Conservation (phyloP, 2,329 filamentous ascomycete genomes). For the Blastomyces emzantsi region DNA sequence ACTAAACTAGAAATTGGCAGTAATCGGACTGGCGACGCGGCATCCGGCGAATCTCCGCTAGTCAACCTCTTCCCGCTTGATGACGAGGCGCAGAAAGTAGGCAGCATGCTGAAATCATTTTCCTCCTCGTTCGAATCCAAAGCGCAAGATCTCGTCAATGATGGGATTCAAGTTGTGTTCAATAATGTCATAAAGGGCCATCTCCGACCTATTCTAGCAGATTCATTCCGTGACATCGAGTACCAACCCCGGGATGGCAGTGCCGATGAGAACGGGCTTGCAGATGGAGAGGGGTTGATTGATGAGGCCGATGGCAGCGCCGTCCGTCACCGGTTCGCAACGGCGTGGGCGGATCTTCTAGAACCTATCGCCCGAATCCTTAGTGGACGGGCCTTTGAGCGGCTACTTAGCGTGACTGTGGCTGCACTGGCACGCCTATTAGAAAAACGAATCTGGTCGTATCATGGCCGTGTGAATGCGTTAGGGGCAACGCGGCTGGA, state of each 20-base stretch:
- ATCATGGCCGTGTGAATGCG: slow-evolving; percentile 68
- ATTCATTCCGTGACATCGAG: slow-evolving; percentile 86
- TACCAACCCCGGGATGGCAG: slow-evolving; percentile 58
- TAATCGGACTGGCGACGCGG: slow-evolving; percentile 27
- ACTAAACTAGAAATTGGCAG: slow-evolving; percentile 21
- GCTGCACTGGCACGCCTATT: slow-evolving; percentile 66
- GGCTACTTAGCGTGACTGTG: slow-evolving; percentile 65
- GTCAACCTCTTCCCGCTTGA: slow-evolving; percentile 69
- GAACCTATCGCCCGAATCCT: slow-evolving; percentile 76
- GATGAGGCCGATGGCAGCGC: slow-evolving; percentile 47
- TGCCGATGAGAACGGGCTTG: slow-evolving; percentile 23
- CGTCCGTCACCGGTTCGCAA: slow-evolving; percentile 70
- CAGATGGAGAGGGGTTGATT: slow-evolving; percentile 16
- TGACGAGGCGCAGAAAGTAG: slow-evolving; percentile 62
- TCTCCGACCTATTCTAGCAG: slow-evolving; percentile 71
- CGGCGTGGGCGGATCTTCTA: slow-evolving; percentile 77
- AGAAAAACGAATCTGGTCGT: slow-evolving; percentile 79
- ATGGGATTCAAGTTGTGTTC: slow-evolving; percentile 79
- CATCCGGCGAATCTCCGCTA: slow-evolving; percentile 32
- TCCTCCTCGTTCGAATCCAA: slow-evolving; percentile 66
- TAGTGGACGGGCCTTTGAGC: slow-evolving; percentile 65
- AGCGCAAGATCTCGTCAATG: slow-evolving; percentile 68
- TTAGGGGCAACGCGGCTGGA: slow-evolving; percentile 77
- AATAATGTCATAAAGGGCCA: slow-evolving; percentile 78
- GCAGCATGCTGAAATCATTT: slow-evolving; percentile 58